A percentile compares a stretch with the other conserved stretches of the same genome.
phyloP scores from a whole-genome alignment of 2,329 filamentous ascomycete genomes.

The Pyrenophora teres region DNA sequence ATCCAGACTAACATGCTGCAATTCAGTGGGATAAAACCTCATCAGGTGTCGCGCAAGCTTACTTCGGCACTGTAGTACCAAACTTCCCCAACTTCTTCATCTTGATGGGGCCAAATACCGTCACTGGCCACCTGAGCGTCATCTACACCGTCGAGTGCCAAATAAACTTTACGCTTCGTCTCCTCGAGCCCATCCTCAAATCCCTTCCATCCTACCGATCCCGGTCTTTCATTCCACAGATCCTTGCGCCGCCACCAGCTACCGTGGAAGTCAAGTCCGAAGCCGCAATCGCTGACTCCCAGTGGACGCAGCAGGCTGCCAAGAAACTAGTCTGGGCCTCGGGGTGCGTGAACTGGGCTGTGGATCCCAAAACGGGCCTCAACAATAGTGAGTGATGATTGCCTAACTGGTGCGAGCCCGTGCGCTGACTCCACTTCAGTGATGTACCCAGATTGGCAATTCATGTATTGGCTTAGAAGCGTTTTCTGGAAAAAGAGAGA shows the following conservation, averaged over 20 bases:
- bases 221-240: conserved; percentile 23
- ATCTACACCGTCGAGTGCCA: conserved; percentile 59
- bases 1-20: not conserved
- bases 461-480: conserved; percentile 55
- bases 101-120: conserved; percentile 45
- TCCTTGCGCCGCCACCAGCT: conserved; percentile 25
- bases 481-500: conserved; percentile 51
- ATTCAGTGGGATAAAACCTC: conserved; percentile 47
- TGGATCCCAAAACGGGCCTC: conserved; percentile 53
- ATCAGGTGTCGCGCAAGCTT: conserved; percentile 50
- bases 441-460: conserved; percentile 60
- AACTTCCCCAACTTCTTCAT: conserved; percentile 32
- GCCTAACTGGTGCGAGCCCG: not conserved
- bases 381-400: conserved; percentile 48
- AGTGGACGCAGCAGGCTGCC: conserved; percentile 50
- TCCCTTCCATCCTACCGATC: conserved; percentile 36
- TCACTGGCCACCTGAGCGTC: conserved; percentile 57
- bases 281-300: conserved; percentile 45
- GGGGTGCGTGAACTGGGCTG: conserved; percentile 59
- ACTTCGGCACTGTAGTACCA: conserved; percentile 56
- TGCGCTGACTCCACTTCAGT: conserved; percentile 21
- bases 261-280: conserved; percentile 47
- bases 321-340: conserved; percentile 55
- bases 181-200: conserved; percentile 51
- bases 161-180: conserved; percentile 54